Evolutionary conservation across 1,284 basidiomycete species (phyloP), one percentile per base, ranked within the genome.

Genomic region (Phylloporus gajari): DNA sequence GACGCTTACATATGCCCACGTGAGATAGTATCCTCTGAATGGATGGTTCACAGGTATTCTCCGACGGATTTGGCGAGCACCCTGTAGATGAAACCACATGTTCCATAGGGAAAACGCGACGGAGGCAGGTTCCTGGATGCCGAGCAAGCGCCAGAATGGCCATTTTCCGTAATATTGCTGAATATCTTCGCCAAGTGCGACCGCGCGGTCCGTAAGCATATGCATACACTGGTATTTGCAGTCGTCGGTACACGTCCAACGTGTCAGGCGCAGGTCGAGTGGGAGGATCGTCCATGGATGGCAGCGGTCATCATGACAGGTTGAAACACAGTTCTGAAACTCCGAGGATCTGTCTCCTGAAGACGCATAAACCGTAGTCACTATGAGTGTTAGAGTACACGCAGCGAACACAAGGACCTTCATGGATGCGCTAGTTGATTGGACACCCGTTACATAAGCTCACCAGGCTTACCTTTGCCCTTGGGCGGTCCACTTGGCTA

Each of bases 151-250:
- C 89, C 92, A 93, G 83, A 98, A 98, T 0, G 96, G 95, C 97
- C 97, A 99, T 86, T 99, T 99, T 35, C 98, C 98, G 78, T 96
- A 91, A 83, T 95, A 98, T 79, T 98, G 97, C 68, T 94, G 88
- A 30, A 94, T 84, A 40, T 53, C 83, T 76, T 72, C 80, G 23
- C 84, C 88, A 6, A 76, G 77, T 53, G 77, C 68, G 21, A 91
- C 79, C 35, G 91, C 90, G 32, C 87, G 83, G 73, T 91, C 88
- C 23, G 96, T 98, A 69, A 97, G 88, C 66, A 87, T 83, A 79
- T 98, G 96, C 87, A 94, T 95, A 85, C 97, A 99, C 27, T 84
- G 84, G 80, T 99, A 99, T 79, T 91, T 91, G 88, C 97, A 99
- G 82, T 98, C 89, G 77, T 95, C 95, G 21, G 83, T 78, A 84